Evolutionary conservation across 208 protist genomes (phyloP), one percentile per base, ranked within the genome.

Genomic region (Paratrypanosoma confusum): DNA sequence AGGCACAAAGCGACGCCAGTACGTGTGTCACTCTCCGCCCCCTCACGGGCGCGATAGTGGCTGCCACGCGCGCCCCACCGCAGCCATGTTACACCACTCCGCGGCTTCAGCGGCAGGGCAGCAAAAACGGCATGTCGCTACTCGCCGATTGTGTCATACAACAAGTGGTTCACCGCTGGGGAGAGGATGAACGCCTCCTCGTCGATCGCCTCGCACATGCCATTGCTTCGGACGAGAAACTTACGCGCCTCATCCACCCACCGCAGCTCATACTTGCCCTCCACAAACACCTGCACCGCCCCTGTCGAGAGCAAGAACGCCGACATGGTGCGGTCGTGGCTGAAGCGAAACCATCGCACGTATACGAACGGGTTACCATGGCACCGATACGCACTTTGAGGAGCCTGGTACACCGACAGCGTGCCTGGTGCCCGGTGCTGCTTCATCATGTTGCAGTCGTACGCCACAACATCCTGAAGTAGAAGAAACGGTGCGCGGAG

Each of bases 321-420:
- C 44, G 50, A 72, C 23, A 93, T 44, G 17, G 43, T 71, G 45
- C 63, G 62, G 26, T 82, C 71, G 28, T 60, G 60, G 47, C 70
- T 80, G 44, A 77, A 82, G 57, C 84, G 80, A 54, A 90, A 88
- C 80, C 80, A 93, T 17, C 84, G 84, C 37, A 93, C 73, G 57
- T 81, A 93, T 5, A 88, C 39, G 48, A 84, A 73, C 7, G 80
- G 74, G 49, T 80, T 72, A 10, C 66, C 72, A 17, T 76, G 61
- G 42, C 57, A 72, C 17, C 66, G 71, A 44, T 72, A 65, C 27
- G 71, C 66, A 34, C 65, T 85, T 36, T 69, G 71, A 16, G 84
- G 58, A 3, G 77, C 53, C 27, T 79, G 73, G 48, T 90, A 90
- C 5, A 93, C 66, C 1, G 80, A 82, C 22, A 89, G 51, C 0